A percentile compares a stretch with the other conserved stretches of the same genome.
Evolutionary conservation across 2,329 filamentous ascomycete genomes (phyloP).

Genomic region (Blastomyces parvus): DNA sequence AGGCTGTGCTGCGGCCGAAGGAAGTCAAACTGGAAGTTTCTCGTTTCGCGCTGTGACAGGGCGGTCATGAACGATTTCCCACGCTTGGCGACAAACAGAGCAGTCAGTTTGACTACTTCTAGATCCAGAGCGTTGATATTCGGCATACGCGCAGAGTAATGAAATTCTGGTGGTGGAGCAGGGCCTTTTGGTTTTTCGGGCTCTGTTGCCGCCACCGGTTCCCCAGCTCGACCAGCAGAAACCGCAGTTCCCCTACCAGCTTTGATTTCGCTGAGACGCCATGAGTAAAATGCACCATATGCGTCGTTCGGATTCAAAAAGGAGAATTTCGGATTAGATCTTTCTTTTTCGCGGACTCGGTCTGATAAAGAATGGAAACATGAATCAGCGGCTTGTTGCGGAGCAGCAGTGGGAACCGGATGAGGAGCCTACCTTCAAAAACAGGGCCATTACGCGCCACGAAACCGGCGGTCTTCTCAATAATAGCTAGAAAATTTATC

Average conservation of each 20-base stretch:
- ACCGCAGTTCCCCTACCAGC: slow-evolving; percentile 72
- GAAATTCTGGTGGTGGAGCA: slow-evolving; percentile 73
- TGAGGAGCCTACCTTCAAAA: slow-evolving; percentile 51
- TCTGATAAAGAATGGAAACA: slow-evolving; percentile 36
- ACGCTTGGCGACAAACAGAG: slow-evolving; percentile 85
- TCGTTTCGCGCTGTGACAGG: slow-evolving; percentile 75
- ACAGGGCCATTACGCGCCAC: slow-evolving; percentile 58
- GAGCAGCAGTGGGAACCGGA: not conserved
- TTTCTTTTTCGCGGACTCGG: slow-evolving; percentile 75
- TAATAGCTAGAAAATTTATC: slow-evolving; percentile 44
- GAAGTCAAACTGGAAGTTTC: slow-evolving; percentile 95
- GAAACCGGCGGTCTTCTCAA: slow-evolving; percentile 93
- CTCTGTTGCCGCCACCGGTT: slow-evolving; percentile 45
- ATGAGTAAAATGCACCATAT: slow-evolving; percentile 81
- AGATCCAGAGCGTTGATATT: slow-evolving; percentile 94
- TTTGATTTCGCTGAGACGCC: slow-evolving; percentile 78
- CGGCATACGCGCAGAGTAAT: slow-evolving; percentile 93
- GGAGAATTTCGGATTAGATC: slow-evolving; percentile 77
- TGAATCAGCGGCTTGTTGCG: not conserved
- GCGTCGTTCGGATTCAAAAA: slow-evolving; percentile 73
- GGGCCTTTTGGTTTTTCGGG: slow-evolving; percentile 68
- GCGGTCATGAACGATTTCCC: slow-evolving; percentile 86
- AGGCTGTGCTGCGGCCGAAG: slow-evolving; percentile 89
- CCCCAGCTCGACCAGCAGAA: slow-evolving; percentile 62
- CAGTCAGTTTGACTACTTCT: slow-evolving; percentile 62